Base-by-base conservation (phyloP, 345 rosid species). In the Salix exigua region DNA sequence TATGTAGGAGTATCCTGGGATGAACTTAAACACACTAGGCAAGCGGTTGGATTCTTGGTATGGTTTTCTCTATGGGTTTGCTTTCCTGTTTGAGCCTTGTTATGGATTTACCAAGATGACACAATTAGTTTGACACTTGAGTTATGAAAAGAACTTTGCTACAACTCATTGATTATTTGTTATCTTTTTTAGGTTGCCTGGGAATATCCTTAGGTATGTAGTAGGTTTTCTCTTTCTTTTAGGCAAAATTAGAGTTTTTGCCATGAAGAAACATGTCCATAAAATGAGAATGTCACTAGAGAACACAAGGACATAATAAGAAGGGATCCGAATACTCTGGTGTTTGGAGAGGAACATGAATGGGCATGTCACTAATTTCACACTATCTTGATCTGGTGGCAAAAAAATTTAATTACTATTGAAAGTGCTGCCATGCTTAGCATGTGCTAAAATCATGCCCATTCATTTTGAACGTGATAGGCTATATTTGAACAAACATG, bases 31-130 rank as follows among this genome's bases (percentile, higher is more conserved):
- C 83, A 76, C 14, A 76, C 77, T 60, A 81, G 80, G 53, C 80
- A 81, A 73, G 80, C 83, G 14, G 83, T 81, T 68, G 83, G 80
- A 60, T 81, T 81, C 66, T 76, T 81, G 83, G 83, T 76, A 75
- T 66, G 77, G 33, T 23, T 37, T 51, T 16, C 70, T 62, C 30
- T 58, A 53, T 58, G n/a, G 11, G 21, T 16, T 62, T 61, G 8
- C 60, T 38, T 63, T 11, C 7, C 3, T 53, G 21, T 53, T 53
- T 7, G 60, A 53, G 60, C 23, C 23, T 19, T 21, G 60, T 19
- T 53, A 19, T 53, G 60, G 25, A 21, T 18, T 53, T 53, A 53
- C 58, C 10, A 53, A 53, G 60, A 53, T 19, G 60, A 18, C 58
- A 51, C 58, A 51, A 19, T 19, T 51, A 19, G 23, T n/a, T 51